A percentile compares a stretch with the other conserved stretches of the same genome.
Conservation (phyloP, 495 filamentous ascomycete genomes). For the Halenospora varia region DNA sequence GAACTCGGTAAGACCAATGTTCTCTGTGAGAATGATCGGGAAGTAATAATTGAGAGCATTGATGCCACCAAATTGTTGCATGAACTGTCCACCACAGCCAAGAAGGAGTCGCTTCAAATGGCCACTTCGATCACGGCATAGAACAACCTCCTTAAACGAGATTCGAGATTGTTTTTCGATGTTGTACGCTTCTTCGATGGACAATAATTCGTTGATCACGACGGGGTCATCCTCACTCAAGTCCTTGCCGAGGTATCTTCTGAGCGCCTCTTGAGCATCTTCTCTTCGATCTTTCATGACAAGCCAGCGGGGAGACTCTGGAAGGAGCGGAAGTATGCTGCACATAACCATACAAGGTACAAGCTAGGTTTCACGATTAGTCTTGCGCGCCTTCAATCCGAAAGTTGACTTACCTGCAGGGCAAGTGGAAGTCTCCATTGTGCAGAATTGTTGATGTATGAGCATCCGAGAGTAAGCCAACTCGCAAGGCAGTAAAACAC, state of each 20-base stretch:
- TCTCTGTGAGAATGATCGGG: constrained; percentile 54
- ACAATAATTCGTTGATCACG: background rate
- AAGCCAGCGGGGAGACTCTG: constrained; percentile 74
- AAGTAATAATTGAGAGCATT: constrained; percentile 73
- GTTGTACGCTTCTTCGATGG: constrained; percentile 2
- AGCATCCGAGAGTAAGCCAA: constrained; percentile 59
- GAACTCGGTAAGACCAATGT: constrained; percentile 45
- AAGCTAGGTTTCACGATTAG: constrained; percentile 64
- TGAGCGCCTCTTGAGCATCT: constrained; percentile 44
- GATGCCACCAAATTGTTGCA: constrained; percentile 72
- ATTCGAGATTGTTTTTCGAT: constrained; percentile 2
- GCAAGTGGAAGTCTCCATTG: constrained; percentile 75
- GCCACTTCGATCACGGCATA: background rate
- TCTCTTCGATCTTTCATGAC: constrained; percentile 59
- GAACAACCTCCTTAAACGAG: constrained; percentile 1
- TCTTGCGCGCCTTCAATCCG: constrained; percentile 69
- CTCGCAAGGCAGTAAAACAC: constrained; percentile 75
- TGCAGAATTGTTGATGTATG: constrained; percentile 67
- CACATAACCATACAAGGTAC: constrained; percentile 47
- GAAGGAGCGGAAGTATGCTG: constrained; percentile 53
- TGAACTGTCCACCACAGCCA: constrained; percentile 7
- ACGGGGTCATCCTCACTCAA: background rate
- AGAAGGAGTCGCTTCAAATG: constrained; percentile 4
- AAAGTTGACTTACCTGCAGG: constrained; percentile 52
- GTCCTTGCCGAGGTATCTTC: constrained; percentile 4